Evolutionary conservation across 2,329 filamentous ascomycete species (phyloP), one percentile per base, ranked within the genome.

Genomic region (Claviceps arundinis): DNA sequence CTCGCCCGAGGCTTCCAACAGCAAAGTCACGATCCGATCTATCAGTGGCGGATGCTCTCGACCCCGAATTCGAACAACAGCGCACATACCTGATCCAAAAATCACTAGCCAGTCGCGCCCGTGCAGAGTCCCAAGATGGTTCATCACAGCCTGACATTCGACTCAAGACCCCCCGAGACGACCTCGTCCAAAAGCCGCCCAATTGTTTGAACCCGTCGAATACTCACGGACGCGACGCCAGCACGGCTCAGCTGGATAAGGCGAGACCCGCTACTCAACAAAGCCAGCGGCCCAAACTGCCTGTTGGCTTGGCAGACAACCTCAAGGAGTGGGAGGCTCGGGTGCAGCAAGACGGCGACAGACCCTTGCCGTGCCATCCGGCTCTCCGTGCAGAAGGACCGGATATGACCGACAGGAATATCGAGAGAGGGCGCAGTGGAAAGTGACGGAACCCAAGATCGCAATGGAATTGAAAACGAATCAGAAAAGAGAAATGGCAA

Each of bases 71-170:
- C 42, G 71, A 74, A 54, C 52, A 61, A 26, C 65, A 71, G 54
- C 62, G 71, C 13, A 57, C 59, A 34, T 62, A 60, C 46, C 70
- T 73, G 57, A 73, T 74, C 53, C 65, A 67, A 50, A 74, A 74
- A 58, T 72, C 70, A 2, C 59, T 74, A 8, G 64, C 66, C 52
- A 62, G 59, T 40, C 64, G 64, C 22, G 45, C 59, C 14, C 42
- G 42, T 8, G 42, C 38, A 19, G 11, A 34, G 30, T 34, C 30
- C 3, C 30, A 11, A 34, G 30, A 34, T 34, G 30, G 30, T 34
- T 34, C 30, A 34, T 34, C 30, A 34, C 30, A 34, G 30, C 30
- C 30, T 34, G 30, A 34, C 30, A 3, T 34, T 34, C 9, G 30
- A 4, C 30, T 34, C 30, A 34, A 34, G 9, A 34, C 30, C 30